Evolutionary conservation across 1,139 yeast genomes (phyloP), one percentile per base, ranked within the genome.

Genomic region (Debaryomyces sp.): DNA sequence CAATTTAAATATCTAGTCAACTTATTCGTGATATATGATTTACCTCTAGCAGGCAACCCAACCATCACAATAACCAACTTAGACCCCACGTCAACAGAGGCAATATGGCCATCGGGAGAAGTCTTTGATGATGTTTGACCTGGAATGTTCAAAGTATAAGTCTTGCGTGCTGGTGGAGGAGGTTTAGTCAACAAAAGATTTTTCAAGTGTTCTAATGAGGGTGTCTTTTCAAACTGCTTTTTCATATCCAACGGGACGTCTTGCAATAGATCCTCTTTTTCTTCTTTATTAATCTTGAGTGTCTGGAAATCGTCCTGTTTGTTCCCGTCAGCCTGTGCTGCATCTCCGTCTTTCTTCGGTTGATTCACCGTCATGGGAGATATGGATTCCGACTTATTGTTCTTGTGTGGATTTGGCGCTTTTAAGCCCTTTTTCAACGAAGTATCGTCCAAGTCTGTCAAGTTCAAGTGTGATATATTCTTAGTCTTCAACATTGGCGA

Each of bases 41-140:
- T 92, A 5, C 97, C 97, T 46, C 97, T 77, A 0, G 97, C 97
- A 0, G 97, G 97, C 36, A 90, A 71, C 0, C 97, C 97, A 12
- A 91, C 96, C 96, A 90, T 89, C 23, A 94, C 96, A 55, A 92
- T 90, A 18, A 92, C 96, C 47, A 92, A 73, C 63, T 89, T 89
- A 6, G 95, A 85, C 2, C 92, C 94, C 4, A 80, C 85, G 71
- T 82, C 91, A 47, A 78, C 75, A 17, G 84, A 81, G 1, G 92
- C 86, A 46, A 88, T 87, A 49, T 78, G 78, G 7, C 96, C 96
- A 63, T 89, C 95, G 0, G 96, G 96, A 0, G 92, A 83, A 2
- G 82, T 82, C 52, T 88, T 86, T 2, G 94, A 86, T 41, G 89
- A 81, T 0, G 97, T 91, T 57, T 91, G 87, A 1, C 98, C 97